Percentiles rank a stretch among this genome's conserved stretches.
Conservation (phyloP, 129 eudicot genomes). For the Flaveria brownii region DNA sequence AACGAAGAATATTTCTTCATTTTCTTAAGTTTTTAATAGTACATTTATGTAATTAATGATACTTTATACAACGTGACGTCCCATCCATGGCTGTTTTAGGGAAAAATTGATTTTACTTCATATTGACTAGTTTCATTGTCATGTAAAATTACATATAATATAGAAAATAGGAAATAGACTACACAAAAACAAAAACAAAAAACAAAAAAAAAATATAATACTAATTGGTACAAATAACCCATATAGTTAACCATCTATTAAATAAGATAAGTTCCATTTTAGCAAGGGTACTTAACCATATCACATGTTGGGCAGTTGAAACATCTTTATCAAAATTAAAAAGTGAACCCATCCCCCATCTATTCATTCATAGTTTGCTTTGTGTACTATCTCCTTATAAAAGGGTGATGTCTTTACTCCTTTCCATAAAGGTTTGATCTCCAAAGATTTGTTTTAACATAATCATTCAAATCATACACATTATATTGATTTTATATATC, state of each 20-base stretch:
- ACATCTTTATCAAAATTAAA: conserved; percentile 31
- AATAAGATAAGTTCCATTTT: conserved; percentile 5
- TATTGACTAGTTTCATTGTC: no score
- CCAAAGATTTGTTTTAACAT: no score
- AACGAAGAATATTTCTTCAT: no score
- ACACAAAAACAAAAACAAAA: background rate
- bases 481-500: background rate
- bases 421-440: background rate
- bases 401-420: conserved; percentile 11
- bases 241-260: background rate
- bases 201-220: background rate
- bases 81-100: no score
- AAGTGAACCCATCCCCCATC: conserved; percentile 19
- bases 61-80: no score
- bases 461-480: background rate
- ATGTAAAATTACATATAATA: no score
- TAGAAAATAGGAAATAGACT: no score
- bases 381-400: background rate
- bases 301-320: conserved; percentile 30
- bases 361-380: conserved; percentile 13
- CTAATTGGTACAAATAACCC: background rate
- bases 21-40: no score
- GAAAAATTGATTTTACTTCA: no score
- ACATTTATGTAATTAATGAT: no score
- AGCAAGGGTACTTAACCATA: conserved; percentile 25